Evolutionary conservation across 192 early-diverging fungal species (phyloP).

Genomic region (Coemansia erecta): DNA sequence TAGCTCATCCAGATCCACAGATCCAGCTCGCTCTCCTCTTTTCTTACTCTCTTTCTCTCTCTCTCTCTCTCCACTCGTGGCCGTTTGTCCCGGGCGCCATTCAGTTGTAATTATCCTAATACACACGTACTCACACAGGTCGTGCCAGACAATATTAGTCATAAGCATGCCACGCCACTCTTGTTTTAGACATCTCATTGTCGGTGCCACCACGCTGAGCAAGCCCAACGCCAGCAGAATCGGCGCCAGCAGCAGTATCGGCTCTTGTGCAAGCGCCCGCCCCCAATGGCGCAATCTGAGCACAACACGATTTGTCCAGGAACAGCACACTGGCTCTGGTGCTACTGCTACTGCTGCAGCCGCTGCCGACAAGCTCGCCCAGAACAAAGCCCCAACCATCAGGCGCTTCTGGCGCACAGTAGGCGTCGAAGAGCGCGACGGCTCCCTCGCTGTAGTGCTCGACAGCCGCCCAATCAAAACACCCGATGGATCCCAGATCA

Average conservation of each 20-base stretch:
- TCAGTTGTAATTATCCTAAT: too few relatives aligned
- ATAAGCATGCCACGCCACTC: too few relatives aligned
- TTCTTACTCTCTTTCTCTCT: too few relatives aligned
- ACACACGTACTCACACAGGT: too few relatives aligned
- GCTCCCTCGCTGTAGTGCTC: conserved; percentile 58
- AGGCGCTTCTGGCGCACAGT: conserved; percentile 46
- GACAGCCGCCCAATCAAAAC: conserved; percentile 83
- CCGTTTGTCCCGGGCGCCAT: too few relatives aligned
- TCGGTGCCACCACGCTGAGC: neutral
- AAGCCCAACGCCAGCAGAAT: neutral
- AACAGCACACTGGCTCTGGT: neutral
- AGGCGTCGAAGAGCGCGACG: conserved; percentile 40
- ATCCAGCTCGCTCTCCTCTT: too few relatives aligned
- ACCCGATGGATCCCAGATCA: conserved; percentile 69
- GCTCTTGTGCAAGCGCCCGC: too few relatives aligned
- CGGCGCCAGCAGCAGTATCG: neutral
- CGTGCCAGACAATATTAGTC: too few relatives aligned
- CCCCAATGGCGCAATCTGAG: conserved; percentile 10
- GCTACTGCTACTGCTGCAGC: neutral
- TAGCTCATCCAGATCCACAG: too few relatives aligned
- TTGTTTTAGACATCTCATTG: neutral
- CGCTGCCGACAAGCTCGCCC: neutral
- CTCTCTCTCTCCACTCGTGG: too few relatives aligned
- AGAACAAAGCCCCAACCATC: conserved; percentile 36
- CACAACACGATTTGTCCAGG: conserved; percentile 8